Evolutionary conservation across 805 yeast genomes (phyloP), one percentile per base, ranked within the genome.

Genomic region (Pichia sporocuriosa): DNA sequence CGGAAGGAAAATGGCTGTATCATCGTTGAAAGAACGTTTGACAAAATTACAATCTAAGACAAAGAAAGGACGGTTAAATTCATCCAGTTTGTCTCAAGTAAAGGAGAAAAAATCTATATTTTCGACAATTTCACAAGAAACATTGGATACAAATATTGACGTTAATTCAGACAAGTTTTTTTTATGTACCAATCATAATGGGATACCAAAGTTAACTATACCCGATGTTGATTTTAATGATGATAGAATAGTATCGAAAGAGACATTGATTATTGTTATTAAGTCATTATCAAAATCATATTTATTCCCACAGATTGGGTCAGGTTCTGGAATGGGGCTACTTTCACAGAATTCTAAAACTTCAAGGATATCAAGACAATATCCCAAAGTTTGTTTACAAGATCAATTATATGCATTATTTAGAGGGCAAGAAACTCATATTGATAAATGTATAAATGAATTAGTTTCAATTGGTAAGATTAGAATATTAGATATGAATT

Each of bases 391-490:
- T 6, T 16, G 36, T 4, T 27, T 41, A 5, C 40, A 41, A 25
- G 44, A 41, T 23, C 44, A 41, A 25, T 24, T 41, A 8, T 41
- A 41, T 15, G 35, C 39, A 4, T 15, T 41, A 11, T 41, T 36
- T 16, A 12, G 10, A 31, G 29, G 33, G 8, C 32, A 41, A 23
- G 40, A 41, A 19, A 41, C 44, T 5, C 13, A 15, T 8, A 30
- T 41, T 15, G 44, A 41, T 33, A 11, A 11, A 10, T 12, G 32
- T 4, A 20, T 41, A 6, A 12, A 19, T 23, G 44, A 36, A 13
- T 21, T 41, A 7, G 30, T 41, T 11, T 10, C 25, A 6, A 21
- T 20, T 4, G 36, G 32, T 3, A 12, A 19, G 19, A 15, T 38
- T n/a, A 35, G 35, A 17, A 8, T 19, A 7, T 21, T 39, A 9